Evolutionary conservation across 1,284 basidiomycete genomes (phyloP).

Genomic region (Chondrostereum purpureum): DNA sequence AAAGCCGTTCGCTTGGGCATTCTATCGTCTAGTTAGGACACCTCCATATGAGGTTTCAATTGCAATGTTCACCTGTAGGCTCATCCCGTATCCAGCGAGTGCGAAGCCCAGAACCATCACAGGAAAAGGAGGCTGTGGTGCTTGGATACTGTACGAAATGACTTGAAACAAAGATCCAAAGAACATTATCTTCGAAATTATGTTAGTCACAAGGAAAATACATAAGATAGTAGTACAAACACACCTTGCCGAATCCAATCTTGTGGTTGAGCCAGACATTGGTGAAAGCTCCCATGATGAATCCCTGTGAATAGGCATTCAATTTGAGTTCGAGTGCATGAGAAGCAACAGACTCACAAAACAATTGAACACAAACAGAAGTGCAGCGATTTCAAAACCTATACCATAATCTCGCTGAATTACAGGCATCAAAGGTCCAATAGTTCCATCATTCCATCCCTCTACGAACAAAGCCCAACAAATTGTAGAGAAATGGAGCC

Average conservation of each 20-base stretch:
- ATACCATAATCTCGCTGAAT: constrained; percentile 49
- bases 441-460: constrained; percentile 59
- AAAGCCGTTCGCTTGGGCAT: constrained; percentile 42
- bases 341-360: constrained; percentile 27
- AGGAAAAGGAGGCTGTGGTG: constrained; percentile 61
- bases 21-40: constrained; percentile 24
- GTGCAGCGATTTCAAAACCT: constrained; percentile 38
- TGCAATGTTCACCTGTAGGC: constrained; percentile 38
- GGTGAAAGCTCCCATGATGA: constrained; percentile 35
- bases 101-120: constrained; percentile 54
- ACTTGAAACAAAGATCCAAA: constrained; percentile 21
- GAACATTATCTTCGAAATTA: neutral
- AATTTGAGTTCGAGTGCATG: constrained; percentile 1
- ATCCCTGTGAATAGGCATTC: constrained; percentile 29
- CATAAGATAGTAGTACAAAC: neutral
- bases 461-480: constrained; percentile 34
- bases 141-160: constrained; percentile 29
- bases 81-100: constrained; percentile 57
- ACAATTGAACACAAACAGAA: constrained; percentile 52
- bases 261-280: constrained; percentile 46
- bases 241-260: constrained; percentile 51
- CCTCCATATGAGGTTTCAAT: no score
- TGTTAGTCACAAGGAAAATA: neutral
- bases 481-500: neutral
- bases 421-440: constrained; percentile 54